These are phyloP conservation scores for Saccharomyces paradoxus DNA, from an alignment of 805 yeast genomes.

Conservation along the genomic window DNA sequence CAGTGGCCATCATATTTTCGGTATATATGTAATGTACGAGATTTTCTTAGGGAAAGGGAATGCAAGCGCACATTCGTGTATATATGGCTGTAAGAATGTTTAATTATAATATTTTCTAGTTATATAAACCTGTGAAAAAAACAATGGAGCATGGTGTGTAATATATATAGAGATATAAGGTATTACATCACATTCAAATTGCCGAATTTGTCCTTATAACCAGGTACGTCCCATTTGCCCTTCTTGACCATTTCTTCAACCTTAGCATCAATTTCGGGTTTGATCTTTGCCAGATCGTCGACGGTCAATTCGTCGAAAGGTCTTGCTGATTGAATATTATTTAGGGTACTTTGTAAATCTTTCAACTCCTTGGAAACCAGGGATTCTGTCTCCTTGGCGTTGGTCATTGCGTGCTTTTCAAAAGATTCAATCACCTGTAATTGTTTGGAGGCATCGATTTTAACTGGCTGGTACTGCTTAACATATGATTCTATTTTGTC, in stretches of 20 bases:
- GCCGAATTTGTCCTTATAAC: constrained; percentile 97
- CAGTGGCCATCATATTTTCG: background rate
- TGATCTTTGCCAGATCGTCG: constrained; percentile 88
- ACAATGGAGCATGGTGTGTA: background rate
- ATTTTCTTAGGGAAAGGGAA: background rate
- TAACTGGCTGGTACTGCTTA: constrained; percentile 68
- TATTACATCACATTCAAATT: constrained; percentile 79
- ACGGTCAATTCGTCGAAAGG: constrained; percentile 96
- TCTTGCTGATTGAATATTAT: constrained; percentile 93
- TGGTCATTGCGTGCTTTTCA: constrained; percentile 90
- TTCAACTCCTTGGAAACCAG: constrained; percentile 79
- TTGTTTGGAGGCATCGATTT: constrained; percentile 82
- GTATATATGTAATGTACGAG: background rate
- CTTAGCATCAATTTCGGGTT: constrained; percentile 96
- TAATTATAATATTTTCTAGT: background rate
- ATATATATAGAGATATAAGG: background rate
- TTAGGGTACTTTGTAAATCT: constrained; percentile 79
- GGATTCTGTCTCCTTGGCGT: constrained; percentile 87
- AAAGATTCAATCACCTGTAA: constrained; percentile 86
- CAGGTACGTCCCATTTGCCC: constrained; percentile 97
- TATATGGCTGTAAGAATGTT: background rate
- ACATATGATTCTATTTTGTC: constrained; percentile 74
- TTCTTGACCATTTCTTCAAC: constrained; percentile 88
- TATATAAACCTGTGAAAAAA: constrained; percentile 4
- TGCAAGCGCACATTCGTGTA: background rate